A percentile compares a stretch with the other conserved stretches of the same genome.
Evolutionary conservation across 2,329 filamentous ascomycete genomes (phyloP).

Genomic region (Diaporthe longicolla): DNA sequence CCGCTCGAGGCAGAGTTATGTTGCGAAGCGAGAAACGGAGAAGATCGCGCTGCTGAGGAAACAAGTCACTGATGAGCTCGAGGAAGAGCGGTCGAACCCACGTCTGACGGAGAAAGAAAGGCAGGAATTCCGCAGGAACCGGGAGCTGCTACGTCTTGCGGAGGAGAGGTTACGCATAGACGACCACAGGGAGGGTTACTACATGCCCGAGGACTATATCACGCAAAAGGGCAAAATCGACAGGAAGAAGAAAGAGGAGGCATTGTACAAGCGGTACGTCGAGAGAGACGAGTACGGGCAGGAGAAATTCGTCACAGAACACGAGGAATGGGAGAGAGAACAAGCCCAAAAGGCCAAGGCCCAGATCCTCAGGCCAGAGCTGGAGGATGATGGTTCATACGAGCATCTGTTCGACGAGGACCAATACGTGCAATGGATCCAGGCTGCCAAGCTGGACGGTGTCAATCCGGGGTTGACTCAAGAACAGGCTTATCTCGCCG

Average conservation of each 20-base stretch:
- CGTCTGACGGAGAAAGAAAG: conserved; percentile 83
- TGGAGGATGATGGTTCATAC: conserved; percentile 85
- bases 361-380: conserved; percentile 82
- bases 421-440: conserved; percentile 83
- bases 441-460: conserved; percentile 72
- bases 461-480: conserved; percentile 80
- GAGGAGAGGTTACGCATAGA: conserved; percentile 91
- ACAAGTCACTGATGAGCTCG: conserved; percentile 90
- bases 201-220: conserved; percentile 94
- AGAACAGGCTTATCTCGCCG: conserved; percentile 83
- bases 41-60: conserved; percentile 87
- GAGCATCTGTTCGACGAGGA: conserved; percentile 93
- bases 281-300: conserved; percentile 89
- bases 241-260: conserved; percentile 87
- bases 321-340: conserved; percentile 96
- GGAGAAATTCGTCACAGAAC: conserved; percentile 91
- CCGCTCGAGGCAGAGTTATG: conserved; percentile 90
- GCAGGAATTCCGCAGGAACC: conserved; percentile 89
- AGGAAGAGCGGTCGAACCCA: conserved; percentile 83
- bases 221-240: conserved; percentile 94
- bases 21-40: conserved; percentile 92
- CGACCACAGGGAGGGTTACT: conserved; percentile 92
- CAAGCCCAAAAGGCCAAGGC: conserved; percentile 90
- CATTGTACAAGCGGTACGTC: conserved; percentile 90
- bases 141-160: conserved; percentile 83